phyloP scores from a whole-genome alignment of 768 basidiomycete genomes.

The Leccinum variicolor region DNA sequence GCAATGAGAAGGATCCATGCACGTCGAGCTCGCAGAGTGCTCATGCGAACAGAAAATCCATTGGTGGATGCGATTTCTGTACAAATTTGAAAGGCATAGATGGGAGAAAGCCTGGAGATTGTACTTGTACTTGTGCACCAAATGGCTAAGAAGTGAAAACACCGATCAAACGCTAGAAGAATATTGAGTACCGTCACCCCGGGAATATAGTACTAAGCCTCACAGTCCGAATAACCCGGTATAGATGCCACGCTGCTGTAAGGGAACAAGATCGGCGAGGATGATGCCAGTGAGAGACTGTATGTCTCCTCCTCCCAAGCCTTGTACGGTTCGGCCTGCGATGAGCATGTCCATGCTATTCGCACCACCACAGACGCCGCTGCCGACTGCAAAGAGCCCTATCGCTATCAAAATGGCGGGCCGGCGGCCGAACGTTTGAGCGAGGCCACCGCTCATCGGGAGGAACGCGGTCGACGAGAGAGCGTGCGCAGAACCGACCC shows the following conservation, averaged over 20 bases:
- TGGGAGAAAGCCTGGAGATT: too few species aligned
- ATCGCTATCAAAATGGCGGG: constrained; percentile 22
- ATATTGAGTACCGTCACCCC: too few species aligned
- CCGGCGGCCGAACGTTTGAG: constrained; percentile 31
- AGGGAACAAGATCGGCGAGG: constrained; percentile 40
- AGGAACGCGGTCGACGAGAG: constrained; percentile 36
- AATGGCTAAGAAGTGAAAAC: too few species aligned
- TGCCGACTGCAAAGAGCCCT: constrained; percentile 32
- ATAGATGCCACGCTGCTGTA: constrained; percentile 39
- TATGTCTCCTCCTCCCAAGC: constrained; percentile 36
- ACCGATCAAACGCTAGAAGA: constrained; percentile 18
- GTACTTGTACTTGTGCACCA: too few species aligned
- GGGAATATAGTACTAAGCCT: not conserved
- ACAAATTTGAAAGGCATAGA: too few species aligned
- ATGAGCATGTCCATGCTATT: constrained; percentile 21
- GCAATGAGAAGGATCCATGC: too few species aligned
- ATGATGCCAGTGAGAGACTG: constrained; percentile 36
- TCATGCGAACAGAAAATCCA: too few species aligned
- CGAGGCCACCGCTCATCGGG: constrained; percentile 33
- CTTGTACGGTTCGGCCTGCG: constrained; percentile 30
- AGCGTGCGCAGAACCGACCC: constrained; percentile 37
- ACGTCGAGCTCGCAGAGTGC: too few species aligned
- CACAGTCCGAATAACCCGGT: constrained; percentile 24
- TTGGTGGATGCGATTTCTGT: too few species aligned
- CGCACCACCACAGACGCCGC: constrained; percentile 33